Conservation (phyloP, 2,329 filamentous ascomycete genomes). For the Atkinsonella hypoxylon region DNA sequence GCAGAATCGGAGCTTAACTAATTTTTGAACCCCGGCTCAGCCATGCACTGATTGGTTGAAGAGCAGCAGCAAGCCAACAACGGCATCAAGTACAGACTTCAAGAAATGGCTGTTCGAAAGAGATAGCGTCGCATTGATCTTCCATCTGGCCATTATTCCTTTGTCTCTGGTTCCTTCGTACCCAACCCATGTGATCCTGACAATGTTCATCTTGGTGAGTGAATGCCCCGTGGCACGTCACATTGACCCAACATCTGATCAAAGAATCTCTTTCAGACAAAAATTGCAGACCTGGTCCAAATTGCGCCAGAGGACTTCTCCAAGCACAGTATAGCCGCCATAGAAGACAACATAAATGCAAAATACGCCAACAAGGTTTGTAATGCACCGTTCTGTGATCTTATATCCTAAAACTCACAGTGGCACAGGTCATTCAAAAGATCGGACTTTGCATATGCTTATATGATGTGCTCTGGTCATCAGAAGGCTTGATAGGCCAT, state of each 20-base stretch:
- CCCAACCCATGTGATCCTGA: background rate
- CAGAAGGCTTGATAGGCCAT: slow-evolving; percentile 88
- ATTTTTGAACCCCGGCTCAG: background rate
- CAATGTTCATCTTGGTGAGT: slow-evolving; percentile 40
- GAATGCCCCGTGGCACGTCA: background rate
- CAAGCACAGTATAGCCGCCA: slow-evolving; percentile 68
- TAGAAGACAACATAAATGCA: slow-evolving; percentile 92
- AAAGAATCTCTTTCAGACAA: slow-evolving; percentile 48
- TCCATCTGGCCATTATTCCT: too few relatives aligned
- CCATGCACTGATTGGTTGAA: slow-evolving; percentile 5
- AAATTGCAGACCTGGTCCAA: slow-evolving; percentile 87
- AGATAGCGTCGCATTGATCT: background rate
- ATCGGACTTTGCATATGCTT: slow-evolving; percentile 88
- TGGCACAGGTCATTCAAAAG: slow-evolving; percentile 68
- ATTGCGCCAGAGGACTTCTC: slow-evolving; percentile 82
- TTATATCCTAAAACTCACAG: slow-evolving; percentile 2
- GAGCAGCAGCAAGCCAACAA: background rate
- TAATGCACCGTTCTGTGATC: background rate
- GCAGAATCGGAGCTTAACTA: background rate
- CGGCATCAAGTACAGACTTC: background rate
- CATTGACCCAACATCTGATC: background rate
- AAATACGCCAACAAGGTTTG: slow-evolving; percentile 88
- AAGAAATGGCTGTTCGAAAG: background rate
- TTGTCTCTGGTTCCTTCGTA: background rate
- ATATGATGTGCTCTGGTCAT: slow-evolving; percentile 80